Percentiles rank a stretch among this genome's conserved stretches.
phyloP scores from a whole-genome alignment of 352 stramenopile genomes.

The Phytopythium kandeliae region DNA sequence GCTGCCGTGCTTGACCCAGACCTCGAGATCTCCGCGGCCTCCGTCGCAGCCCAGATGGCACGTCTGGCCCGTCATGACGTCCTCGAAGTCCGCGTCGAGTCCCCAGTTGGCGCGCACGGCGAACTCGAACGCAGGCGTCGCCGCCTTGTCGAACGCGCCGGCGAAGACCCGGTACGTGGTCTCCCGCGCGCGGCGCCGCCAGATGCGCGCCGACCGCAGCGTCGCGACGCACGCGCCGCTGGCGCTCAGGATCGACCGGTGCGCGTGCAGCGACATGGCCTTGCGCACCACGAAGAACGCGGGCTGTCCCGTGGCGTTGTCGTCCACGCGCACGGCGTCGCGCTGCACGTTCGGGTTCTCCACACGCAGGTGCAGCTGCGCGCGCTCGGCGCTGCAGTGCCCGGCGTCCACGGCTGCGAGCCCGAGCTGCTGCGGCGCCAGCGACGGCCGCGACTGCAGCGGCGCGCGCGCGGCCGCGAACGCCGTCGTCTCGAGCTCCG shows the following conservation, averaged over 20 bases:
- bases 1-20: conserved; percentile 28
- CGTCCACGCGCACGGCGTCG: conserved; percentile 15
- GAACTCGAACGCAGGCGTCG: conserved; percentile 19
- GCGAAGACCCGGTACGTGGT: conserved; percentile 20
- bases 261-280: conserved; percentile 24
- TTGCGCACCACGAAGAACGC: conserved; percentile 24
- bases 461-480: not conserved
- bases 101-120: conserved; percentile 9
- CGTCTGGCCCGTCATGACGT: conserved; percentile 27
- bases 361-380: conserved; percentile 22
- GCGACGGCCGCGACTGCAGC: conserved; percentile 12
- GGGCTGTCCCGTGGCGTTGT: conserved; percentile 25
- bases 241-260: conserved; percentile 22
- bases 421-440: conserved; percentile 25
- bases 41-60: conserved; percentile 22
- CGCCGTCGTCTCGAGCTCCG: not conserved
- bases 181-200: conserved; percentile 10
- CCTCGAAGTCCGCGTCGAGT: conserved; percentile 24
- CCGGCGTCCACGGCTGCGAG: conserved; percentile 24
- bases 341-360: conserved; percentile 21
- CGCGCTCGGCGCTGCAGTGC: conserved; percentile 27
- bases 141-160: conserved; percentile 14
- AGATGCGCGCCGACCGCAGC: conserved; percentile 27
- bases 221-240: conserved; percentile 23
- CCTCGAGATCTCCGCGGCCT: conserved; percentile 22